A percentile compares a stretch with the other conserved stretches of the same genome.
phyloP scores from a whole-genome alignment of 441 rosid species.

The Bruguiera hainesii region DNA sequence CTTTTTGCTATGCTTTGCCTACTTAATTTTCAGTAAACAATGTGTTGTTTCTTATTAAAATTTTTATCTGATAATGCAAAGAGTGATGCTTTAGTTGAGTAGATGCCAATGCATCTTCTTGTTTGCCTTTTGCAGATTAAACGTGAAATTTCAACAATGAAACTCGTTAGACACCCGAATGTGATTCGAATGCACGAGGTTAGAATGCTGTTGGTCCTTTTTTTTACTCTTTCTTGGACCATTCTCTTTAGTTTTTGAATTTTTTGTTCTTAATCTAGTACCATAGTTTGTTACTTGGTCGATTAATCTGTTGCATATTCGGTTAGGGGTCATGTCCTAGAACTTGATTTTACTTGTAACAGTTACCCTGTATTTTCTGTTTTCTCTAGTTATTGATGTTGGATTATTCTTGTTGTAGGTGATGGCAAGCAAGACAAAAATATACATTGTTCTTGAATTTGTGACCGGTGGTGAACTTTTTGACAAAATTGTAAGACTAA shows the following conservation, averaged over 20 bases:
- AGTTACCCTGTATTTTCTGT: slow-evolving; percentile 9
- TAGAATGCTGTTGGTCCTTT: slow-evolving; percentile 14
- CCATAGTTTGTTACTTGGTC: background rate
- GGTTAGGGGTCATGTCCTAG: background rate
- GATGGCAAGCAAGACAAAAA: slow-evolving; percentile 97
- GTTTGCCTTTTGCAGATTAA: slow-evolving; percentile 60
- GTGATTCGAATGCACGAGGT: slow-evolving; percentile 98
- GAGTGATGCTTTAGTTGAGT: background rate
- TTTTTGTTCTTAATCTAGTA: background rate
- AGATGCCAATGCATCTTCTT: background rate
- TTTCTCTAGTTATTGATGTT: slow-evolving; percentile 5
- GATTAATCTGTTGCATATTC: background rate
- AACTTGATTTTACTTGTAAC: background rate
- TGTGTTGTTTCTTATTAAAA: background rate
- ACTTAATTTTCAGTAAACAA: no score
- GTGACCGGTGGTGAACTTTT: slow-evolving; percentile 98
- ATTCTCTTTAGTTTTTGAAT: background rate
- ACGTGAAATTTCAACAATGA: slow-evolving; percentile 95
- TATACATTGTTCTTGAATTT: slow-evolving; percentile 88
- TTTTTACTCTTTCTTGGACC: background rate
- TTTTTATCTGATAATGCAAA: background rate
- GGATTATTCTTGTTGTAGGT: slow-evolving; percentile 50
- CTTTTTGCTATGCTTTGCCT: no score
- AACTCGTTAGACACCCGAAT: slow-evolving; percentile 87
- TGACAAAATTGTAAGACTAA: slow-evolving; percentile 80